These are phyloP conservation scores for Aspergillus olivimuriae DNA, from an alignment of 495 filamentous ascomycete species.

Conservation along the genomic window DNA sequence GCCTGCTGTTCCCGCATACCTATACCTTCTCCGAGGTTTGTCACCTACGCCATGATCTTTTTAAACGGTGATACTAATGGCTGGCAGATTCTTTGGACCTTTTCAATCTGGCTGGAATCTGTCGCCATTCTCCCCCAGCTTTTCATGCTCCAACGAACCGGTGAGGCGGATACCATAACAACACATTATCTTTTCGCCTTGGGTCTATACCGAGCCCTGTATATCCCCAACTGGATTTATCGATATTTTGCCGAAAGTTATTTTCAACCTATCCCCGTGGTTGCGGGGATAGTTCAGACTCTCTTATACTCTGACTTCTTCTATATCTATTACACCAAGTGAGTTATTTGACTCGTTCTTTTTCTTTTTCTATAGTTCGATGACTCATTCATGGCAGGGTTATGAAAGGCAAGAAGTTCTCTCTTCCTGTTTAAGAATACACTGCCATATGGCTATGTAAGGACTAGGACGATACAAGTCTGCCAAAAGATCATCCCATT, in stretches of 20 bases:
- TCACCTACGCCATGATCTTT: neutral
- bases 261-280: slow-evolving; percentile 74
- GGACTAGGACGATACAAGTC: no score
- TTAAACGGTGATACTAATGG: slow-evolving; percentile 4
- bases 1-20: slow-evolving; percentile 73
- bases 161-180: slow-evolving; percentile 96
- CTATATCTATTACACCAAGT: slow-evolving; percentile 98
- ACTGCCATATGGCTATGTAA: no score
- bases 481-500: no score
- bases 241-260: slow-evolving; percentile 71
- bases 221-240: slow-evolving; percentile 98
- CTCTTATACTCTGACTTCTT: slow-evolving; percentile 98
- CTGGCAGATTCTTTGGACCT: slow-evolving; percentile 82
- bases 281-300: slow-evolving; percentile 88
- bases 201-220: slow-evolving; percentile 82
- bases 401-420: slow-evolving; percentile 83
- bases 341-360: slow-evolving; percentile 29
- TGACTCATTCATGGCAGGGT: slow-evolving; percentile 40
- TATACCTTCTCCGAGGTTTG: slow-evolving; percentile 61
- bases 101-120: slow-evolving; percentile 94
- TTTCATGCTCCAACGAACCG: slow-evolving; percentile 95
- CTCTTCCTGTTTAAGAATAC: slow-evolving; percentile 74
- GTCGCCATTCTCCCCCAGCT: slow-evolving; percentile 96
- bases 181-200: slow-evolving; percentile 98
- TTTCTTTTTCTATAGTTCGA: no score